Conservation (phyloP, 768 basidiomycete genomes). For the Erythrobasidium yunnanense region DNA sequence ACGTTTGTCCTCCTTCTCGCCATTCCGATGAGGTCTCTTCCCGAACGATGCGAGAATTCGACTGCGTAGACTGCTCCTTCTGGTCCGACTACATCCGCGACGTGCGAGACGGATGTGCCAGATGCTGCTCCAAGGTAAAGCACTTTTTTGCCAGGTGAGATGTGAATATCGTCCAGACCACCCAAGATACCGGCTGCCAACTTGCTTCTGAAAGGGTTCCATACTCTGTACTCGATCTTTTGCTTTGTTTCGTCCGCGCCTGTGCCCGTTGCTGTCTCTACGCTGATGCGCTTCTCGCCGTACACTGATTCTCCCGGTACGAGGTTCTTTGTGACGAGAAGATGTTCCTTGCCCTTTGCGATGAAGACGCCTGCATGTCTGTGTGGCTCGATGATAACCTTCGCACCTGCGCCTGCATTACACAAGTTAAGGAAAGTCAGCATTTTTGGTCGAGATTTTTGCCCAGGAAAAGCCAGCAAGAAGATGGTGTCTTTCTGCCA, state of each 20-base stretch:
- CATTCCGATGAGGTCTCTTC: slow-evolving; percentile 97
- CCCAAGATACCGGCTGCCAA: slow-evolving; percentile 92
- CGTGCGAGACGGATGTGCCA: slow-evolving; percentile 96
- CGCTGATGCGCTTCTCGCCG: slow-evolving; percentile 90
- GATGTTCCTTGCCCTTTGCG: slow-evolving; percentile 85
- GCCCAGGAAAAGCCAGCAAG: neutral
- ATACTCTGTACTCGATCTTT: slow-evolving; percentile 93
- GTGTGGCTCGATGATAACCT: slow-evolving; percentile 88
- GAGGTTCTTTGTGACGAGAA: slow-evolving; percentile 95
- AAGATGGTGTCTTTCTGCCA: neutral
- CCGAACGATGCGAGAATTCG: slow-evolving; percentile 91
- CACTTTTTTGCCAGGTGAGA: slow-evolving; percentile 87
- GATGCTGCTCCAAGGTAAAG: slow-evolving; percentile 95
- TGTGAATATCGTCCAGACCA: slow-evolving; percentile 85
- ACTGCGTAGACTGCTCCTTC: slow-evolving; percentile 97
- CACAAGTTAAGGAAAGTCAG: neutral
- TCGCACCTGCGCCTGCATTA: slow-evolving; percentile 48
- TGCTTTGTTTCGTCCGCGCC: slow-evolving; percentile 40
- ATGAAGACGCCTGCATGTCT: slow-evolving; percentile 89
- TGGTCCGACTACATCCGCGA: slow-evolving; percentile 98
- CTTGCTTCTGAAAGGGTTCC: slow-evolving; percentile 98
- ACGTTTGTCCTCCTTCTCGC: slow-evolving; percentile 98
- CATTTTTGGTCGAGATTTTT: neutral
- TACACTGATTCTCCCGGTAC: slow-evolving; percentile 96
- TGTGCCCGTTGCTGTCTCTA: slow-evolving; percentile 57